Evolutionary conservation across 1,284 basidiomycete genomes (phyloP).

Genomic region (Rhodotorula sp.): DNA sequence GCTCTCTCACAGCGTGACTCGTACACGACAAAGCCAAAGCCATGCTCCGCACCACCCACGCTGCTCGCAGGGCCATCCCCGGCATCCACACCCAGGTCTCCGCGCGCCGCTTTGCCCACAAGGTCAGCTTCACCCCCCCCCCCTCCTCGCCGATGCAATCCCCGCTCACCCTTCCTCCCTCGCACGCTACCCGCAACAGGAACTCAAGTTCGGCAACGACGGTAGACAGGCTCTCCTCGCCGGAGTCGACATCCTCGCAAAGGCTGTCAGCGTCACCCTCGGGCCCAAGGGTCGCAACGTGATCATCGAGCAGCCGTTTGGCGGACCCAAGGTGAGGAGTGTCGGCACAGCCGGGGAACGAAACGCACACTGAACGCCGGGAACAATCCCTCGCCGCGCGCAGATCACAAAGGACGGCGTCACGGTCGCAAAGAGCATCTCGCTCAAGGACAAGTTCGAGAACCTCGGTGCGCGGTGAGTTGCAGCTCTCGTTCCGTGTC

Average conservation of each 20-base stretch:
- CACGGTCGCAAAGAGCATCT: slow-evolving; percentile 92
- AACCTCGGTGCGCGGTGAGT: slow-evolving; percentile 93
- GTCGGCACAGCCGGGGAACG: no score
- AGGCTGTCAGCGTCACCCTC: slow-evolving; percentile 90
- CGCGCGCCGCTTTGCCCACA: slow-evolving; percentile 32
- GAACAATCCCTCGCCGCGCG: no score
- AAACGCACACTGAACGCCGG: background rate
- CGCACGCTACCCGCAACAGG: slow-evolving; percentile 60
- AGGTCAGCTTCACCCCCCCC: background rate
- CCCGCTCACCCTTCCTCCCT: background rate
- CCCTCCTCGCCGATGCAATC: background rate
- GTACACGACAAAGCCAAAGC: background rate
- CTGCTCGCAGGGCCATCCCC: slow-evolving; percentile 15
- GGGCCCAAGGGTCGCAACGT: slow-evolving; percentile 99
- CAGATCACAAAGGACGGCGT: slow-evolving; percentile 71
- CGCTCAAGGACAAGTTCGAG: slow-evolving; percentile 97
- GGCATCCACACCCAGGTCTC: slow-evolving; percentile 19
- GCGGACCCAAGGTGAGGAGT: slow-evolving; percentile 74
- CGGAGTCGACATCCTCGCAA: slow-evolving; percentile 93
- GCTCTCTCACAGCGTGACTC: background rate
- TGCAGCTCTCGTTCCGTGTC: no score
- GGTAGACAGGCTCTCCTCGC: slow-evolving; percentile 89
- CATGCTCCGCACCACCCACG: slow-evolving; percentile 19
- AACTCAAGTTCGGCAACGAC: slow-evolving; percentile 95
- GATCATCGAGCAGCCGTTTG: slow-evolving; percentile 97